Conservation (phyloP, 2,329 filamentous ascomycete genomes). For the Aspergillus alliaceus region DNA sequence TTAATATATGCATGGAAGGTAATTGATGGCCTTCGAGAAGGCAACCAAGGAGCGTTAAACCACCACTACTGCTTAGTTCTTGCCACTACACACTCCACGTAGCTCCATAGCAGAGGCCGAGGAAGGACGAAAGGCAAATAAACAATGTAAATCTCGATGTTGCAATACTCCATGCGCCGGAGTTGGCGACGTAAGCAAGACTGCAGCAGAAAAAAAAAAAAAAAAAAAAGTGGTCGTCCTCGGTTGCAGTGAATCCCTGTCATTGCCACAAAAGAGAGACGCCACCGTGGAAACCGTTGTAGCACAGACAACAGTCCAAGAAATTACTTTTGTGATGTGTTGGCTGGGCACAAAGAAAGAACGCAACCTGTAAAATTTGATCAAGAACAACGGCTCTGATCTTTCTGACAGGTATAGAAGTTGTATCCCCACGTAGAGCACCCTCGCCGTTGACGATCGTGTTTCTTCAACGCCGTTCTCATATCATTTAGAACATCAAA, state of each 20-base stretch:
- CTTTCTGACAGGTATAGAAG: conserved; percentile 3
- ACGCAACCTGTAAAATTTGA: not conserved
- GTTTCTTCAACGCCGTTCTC: not conserved
- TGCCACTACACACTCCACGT: conserved; percentile 1
- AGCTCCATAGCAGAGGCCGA: not conserved
- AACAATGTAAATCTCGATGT: not conserved
- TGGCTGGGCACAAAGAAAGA: not conserved
- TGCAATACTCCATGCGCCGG: not conserved
- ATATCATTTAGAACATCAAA: not conserved
- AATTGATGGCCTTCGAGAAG: conserved; percentile 11
- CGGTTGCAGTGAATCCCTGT: conserved; percentile 1
- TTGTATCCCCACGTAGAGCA: not conserved
- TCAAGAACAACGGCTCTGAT: not conserved
- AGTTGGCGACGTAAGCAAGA: not conserved
- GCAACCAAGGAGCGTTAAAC: not conserved
- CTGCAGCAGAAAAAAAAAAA: too few species aligned
- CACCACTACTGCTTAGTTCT: conserved; percentile 1
- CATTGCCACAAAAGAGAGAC: conserved; percentile 7
- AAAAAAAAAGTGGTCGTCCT: too few species aligned
- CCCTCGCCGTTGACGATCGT: not conserved
- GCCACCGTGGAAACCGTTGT: conserved; percentile 25
- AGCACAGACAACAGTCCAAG: conserved; percentile 24
- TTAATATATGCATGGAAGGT: conserved; percentile 13
- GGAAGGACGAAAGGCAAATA: not conserved
- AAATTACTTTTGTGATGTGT: conserved; percentile 1